Percentiles rank a stretch among this genome's conserved stretches.
Conservation (phyloP, 2,329 filamentous ascomycete species). For the Sclerotinia nivalis region DNA sequence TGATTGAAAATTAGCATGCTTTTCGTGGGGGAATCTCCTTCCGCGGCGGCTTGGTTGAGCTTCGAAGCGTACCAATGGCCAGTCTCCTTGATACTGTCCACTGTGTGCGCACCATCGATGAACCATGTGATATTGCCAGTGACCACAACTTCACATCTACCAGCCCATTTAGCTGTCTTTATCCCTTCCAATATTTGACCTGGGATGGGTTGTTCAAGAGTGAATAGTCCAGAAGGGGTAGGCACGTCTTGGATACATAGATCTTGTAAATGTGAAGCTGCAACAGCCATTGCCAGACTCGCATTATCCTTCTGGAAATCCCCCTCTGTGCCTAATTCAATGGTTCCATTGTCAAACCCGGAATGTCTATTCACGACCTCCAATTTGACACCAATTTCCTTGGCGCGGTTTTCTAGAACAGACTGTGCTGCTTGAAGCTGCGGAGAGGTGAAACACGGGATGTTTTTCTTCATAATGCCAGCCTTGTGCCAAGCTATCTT, state of each 20-base stretch:
- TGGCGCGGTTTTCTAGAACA: constrained; percentile 61
- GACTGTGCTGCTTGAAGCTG: constrained; percentile 57
- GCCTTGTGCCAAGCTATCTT: constrained; percentile 92
- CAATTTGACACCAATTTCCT: constrained; percentile 40
- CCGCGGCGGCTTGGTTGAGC: constrained; percentile 21
- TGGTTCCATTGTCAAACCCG: constrained; percentile 47
- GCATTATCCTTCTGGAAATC: constrained; percentile 60
- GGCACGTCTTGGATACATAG: constrained; percentile 37
- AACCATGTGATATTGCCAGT: constrained; percentile 71
- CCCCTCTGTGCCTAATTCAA: constrained; percentile 53
- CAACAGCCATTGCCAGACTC: constrained; percentile 56
- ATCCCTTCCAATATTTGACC: constrained; percentile 69
- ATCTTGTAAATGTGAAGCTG: constrained; percentile 52
- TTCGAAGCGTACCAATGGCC: constrained; percentile 74
- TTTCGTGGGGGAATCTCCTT: constrained; percentile 29
- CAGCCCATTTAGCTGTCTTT: constrained; percentile 72
- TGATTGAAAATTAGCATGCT: constrained; percentile 83
- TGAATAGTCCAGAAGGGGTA: not conserved
- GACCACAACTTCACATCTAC: constrained; percentile 67
- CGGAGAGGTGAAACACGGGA: constrained; percentile 62
- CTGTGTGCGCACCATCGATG: constrained; percentile 92
- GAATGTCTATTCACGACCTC: constrained; percentile 35
- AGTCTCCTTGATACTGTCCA: constrained; percentile 81
- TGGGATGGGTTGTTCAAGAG: constrained; percentile 48
- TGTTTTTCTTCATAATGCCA: constrained; percentile 74